These are phyloP conservation scores for Fusarium praegraminearum DNA, from an alignment of 2,329 filamentous ascomycete genomes.

Conservation along the genomic window DNA sequence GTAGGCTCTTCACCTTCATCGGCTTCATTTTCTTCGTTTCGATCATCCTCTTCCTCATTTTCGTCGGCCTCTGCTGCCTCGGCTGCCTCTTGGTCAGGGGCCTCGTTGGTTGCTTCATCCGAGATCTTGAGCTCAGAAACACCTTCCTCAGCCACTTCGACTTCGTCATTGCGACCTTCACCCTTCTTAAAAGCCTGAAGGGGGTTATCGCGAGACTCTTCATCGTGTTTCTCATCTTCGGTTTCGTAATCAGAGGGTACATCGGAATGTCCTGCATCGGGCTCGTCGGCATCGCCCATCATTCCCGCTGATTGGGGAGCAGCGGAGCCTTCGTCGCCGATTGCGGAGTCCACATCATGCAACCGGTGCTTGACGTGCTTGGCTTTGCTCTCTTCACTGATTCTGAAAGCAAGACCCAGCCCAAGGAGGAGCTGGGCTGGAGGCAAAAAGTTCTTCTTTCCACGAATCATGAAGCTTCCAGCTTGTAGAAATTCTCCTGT, in stretches of 20 bases:
- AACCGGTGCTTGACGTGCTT: conserved; percentile 79
- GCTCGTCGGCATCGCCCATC: conserved; percentile 37
- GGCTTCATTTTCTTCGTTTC: conserved; percentile 28
- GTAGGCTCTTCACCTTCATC: conserved; percentile 45
- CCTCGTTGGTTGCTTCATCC: conserved; percentile 44
- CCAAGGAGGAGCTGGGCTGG: conserved; percentile 89
- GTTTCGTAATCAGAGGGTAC: conserved; percentile 50
- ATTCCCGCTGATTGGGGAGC: conserved; percentile 45
- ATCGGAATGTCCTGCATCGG: conserved; percentile 47
- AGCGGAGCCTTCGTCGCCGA: conserved; percentile 26
- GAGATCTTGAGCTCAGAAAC: conserved; percentile 43
- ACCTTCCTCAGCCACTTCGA: conserved; percentile 45
- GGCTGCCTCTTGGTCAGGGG: conserved; percentile 51
- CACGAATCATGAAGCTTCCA: conserved; percentile 83
- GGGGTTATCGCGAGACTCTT: conserved; percentile 53
- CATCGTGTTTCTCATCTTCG: conserved; percentile 50
- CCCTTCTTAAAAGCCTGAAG: conserved; percentile 49
- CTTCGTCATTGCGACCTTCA: conserved; percentile 46
- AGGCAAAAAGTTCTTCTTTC: conserved; percentile 91
- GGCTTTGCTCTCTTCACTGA: conserved; percentile 87
- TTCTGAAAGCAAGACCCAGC: conserved; percentile 86
- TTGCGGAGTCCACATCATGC: conserved; percentile 44
- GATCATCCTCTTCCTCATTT: conserved; percentile 40
- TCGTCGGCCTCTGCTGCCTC: conserved; percentile 41
- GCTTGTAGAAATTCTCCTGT: conserved; percentile 83